Percentiles rank a stretch among this genome's conserved stretches.
Conservation (phyloP, 805 yeast species). For the Yamadazyma sp. region DNA sequence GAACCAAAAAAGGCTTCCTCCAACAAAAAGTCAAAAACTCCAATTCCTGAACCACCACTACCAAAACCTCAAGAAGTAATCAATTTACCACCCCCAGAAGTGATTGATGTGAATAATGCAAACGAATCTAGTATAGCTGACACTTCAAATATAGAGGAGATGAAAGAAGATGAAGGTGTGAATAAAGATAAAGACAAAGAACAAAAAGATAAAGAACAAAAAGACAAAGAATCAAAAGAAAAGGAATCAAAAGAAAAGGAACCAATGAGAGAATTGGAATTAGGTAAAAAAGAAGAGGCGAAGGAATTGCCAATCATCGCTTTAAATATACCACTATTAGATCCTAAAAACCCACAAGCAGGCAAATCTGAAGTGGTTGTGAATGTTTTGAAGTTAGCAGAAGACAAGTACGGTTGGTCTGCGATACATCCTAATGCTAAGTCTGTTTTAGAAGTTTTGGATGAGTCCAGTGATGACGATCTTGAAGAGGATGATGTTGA, state of each 20-base stretch:
- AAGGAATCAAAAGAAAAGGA: constrained; percentile 6
- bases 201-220: constrained; percentile 5
- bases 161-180: not conserved
- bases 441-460: constrained; percentile 52
- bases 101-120: constrained; percentile 15
- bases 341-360: constrained; percentile 46
- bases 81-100: constrained; percentile 20
- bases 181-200: constrained; percentile 2
- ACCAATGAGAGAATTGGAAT: constrained; percentile 8
- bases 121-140: constrained; percentile 2
- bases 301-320: constrained; percentile 48
- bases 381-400: constrained; percentile 71
- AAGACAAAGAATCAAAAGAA: constrained; percentile 3
- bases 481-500: constrained; percentile 26
- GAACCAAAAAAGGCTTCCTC: constrained; percentile 12
- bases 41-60: constrained; percentile 9
- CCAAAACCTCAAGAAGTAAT: constrained; percentile 16
- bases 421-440: constrained; percentile 65
- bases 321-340: constrained; percentile 49
- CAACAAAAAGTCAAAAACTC: constrained; percentile 16
- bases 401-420: constrained; percentile 81
- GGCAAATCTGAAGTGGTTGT: constrained; percentile 64
- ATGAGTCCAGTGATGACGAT: constrained; percentile 30
- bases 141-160: constrained; percentile 1
- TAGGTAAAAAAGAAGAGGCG: constrained; percentile 19